phyloP scores from a whole-genome alignment of 352 stramenopile species.

The Pythium scleroteichum region DNA sequence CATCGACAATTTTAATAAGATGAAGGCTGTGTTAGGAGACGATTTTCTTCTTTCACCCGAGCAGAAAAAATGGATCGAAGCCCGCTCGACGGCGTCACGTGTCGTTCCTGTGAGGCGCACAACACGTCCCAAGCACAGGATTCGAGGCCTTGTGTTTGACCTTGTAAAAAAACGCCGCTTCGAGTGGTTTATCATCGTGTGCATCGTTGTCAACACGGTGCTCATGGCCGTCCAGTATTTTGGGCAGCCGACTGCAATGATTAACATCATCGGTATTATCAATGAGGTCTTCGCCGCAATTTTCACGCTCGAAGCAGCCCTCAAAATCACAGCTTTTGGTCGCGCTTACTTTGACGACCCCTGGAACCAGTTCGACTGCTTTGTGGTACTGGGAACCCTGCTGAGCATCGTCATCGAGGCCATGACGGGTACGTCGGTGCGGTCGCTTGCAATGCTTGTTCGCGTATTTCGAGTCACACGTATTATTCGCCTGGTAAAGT shows the following conservation, averaged over 20 bases:
- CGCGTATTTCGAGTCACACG: constrained; percentile 90
- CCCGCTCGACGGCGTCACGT: constrained; percentile 63
- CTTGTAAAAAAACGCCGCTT: constrained; percentile 71
- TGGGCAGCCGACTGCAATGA: constrained; percentile 65
- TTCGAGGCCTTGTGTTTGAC: constrained; percentile 66
- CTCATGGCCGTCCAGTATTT: constrained; percentile 89
- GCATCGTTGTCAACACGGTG: constrained; percentile 90
- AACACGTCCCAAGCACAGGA: constrained; percentile 46
- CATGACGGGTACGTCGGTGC: constrained; percentile 54
- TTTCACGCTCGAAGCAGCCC: constrained; percentile 85
- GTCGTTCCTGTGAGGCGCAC: constrained; percentile 62
- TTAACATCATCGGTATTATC: constrained; percentile 52
- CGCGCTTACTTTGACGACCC: constrained; percentile 80
- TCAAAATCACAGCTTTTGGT: constrained; percentile 86
- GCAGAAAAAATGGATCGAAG: constrained; percentile 91
- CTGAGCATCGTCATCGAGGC: constrained; percentile 60
- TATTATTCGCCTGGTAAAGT: constrained; percentile 81
- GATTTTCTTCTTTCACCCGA: constrained; percentile 87
- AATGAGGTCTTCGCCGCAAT: constrained; percentile 89
- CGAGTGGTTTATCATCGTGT: constrained; percentile 87
- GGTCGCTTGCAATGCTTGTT: constrained; percentile 85
- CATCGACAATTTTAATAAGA: constrained; percentile 94
- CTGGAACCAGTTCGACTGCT: constrained; percentile 92
- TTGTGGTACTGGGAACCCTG: constrained; percentile 69
- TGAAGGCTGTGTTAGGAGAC: constrained; percentile 77